These are phyloP conservation scores for Aciculoconidium aculeatum DNA, from an alignment of 805 yeast species.

Conservation along the genomic window DNA sequence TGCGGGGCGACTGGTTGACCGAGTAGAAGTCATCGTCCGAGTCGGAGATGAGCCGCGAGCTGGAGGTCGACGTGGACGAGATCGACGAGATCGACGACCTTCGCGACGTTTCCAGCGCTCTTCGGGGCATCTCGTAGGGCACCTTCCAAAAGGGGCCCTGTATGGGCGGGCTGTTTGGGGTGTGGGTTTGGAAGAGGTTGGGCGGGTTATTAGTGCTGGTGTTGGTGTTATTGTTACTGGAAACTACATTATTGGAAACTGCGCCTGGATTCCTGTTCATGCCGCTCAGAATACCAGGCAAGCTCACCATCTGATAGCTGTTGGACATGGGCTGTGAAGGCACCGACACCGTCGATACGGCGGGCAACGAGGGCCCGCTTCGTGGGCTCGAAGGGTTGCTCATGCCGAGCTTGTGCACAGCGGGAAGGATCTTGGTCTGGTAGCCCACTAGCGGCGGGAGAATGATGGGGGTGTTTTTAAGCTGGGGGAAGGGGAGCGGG, in stretches of 20 bases:
- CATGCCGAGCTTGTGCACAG: too few relatives aligned
- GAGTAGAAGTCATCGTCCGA: constrained; percentile 32
- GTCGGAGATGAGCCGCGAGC: constrained; percentile 28
- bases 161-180: constrained; percentile 22
- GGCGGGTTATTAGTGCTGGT: constrained; percentile 8
- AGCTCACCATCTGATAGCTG: too few relatives aligned
- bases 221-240: too few relatives aligned
- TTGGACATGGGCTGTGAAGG: too few relatives aligned
- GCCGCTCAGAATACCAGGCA: too few relatives aligned
- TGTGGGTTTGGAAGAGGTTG: constrained; percentile 1
- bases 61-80: constrained; percentile 41
- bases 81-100: constrained; percentile 47
- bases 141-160: constrained; percentile 55
- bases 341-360: too few relatives aligned
- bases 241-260: too few relatives aligned
- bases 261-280: too few relatives aligned
- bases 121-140: constrained; percentile 51
- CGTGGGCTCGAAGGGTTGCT: too few relatives aligned
- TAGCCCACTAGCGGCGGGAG: constrained; percentile 25
- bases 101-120: constrained; percentile 12
- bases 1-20: constrained; percentile 26
- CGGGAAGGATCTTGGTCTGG: constrained; percentile 7
- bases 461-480: constrained; percentile 17
- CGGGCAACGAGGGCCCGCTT: too few relatives aligned
- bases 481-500: constrained; percentile 10